Evolutionary conservation across 1,139 yeast species (phyloP).

Genomic region (Yamadazyma atmosphaerica): DNA sequence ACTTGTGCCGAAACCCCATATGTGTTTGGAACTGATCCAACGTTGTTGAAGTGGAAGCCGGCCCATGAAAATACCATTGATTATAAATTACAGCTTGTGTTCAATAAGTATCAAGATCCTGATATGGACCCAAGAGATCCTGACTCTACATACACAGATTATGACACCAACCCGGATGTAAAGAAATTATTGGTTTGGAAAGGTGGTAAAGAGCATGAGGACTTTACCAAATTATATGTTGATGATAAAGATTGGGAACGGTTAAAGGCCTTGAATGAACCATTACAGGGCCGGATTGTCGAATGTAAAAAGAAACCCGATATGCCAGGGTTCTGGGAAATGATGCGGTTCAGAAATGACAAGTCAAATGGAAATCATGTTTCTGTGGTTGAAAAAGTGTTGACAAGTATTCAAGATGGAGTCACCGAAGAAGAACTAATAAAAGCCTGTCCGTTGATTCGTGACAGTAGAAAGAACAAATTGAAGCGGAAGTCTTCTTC

Average conservation of each 20-base stretch:
- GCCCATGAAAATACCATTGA: conserved; percentile 93
- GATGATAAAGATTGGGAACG: conserved; percentile 80
- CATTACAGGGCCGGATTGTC: conserved; percentile 85
- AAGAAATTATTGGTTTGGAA: conserved; percentile 72
- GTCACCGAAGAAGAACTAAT: conserved; percentile 76
- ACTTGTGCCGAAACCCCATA: conserved; percentile 92
- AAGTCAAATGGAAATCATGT: conserved; percentile 85
- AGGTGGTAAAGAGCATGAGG: conserved; percentile 68
- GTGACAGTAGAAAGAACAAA: conserved; percentile 11
- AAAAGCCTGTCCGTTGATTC: conserved; percentile 34
- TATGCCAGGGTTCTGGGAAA: conserved; percentile 67
- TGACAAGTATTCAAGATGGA: conserved; percentile 83
- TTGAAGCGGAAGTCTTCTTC: conserved; percentile 5
- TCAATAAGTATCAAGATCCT: conserved; percentile 65
- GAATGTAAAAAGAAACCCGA: conserved; percentile 70
- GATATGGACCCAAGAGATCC: conserved; percentile 72
- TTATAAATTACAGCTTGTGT: conserved; percentile 70
- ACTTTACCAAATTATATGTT: conserved; percentile 63
- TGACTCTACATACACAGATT: conserved; percentile 73
- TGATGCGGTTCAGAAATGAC: conserved; percentile 90
- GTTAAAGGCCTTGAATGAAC: conserved; percentile 68
- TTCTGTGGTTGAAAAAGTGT: conserved; percentile 75
- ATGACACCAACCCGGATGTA: conserved; percentile 73
- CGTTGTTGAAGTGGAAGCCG: conserved; percentile 92
- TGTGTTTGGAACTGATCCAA: conserved; percentile 81